These are phyloP conservation scores for Botrytis galanthina DNA, from an alignment of 2,329 filamentous ascomycete genomes.

Conservation along the genomic window DNA sequence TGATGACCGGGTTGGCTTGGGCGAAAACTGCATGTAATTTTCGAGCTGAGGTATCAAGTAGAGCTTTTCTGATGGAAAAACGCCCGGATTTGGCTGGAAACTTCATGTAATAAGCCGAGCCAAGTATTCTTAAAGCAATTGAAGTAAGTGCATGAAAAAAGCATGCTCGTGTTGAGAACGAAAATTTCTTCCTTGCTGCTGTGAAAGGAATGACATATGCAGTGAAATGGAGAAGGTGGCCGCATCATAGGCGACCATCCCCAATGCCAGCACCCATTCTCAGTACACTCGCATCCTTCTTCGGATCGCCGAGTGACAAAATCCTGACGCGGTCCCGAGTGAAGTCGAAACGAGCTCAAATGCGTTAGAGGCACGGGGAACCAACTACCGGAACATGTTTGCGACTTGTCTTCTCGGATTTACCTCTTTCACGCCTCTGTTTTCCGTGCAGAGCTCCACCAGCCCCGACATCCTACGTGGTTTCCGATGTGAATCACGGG, in stretches of 20 bases:
- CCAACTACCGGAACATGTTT: background rate
- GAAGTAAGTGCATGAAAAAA: background rate
- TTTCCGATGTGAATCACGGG: slow-evolving; percentile 9
- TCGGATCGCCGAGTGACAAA: background rate
- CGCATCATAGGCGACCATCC: background rate
- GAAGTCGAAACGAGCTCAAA: background rate
- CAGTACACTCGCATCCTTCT: background rate
- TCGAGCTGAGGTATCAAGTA: background rate
- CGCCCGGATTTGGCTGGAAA: background rate
- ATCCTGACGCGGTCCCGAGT: background rate
- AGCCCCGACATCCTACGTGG: background rate
- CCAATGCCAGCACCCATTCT: background rate
- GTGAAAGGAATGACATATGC: slow-evolving; percentile 12
- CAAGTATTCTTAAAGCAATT: too few relatives aligned
- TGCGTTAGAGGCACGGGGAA: background rate
- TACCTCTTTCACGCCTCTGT: background rate
- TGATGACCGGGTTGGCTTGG: slow-evolving; percentile 3
- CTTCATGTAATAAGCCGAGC: background rate
- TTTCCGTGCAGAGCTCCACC: slow-evolving; percentile 6
- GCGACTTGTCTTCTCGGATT: background rate
- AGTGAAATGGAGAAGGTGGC: slow-evolving; percentile 11
- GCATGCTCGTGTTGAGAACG: background rate
- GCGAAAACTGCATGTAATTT: background rate
- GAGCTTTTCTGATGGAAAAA: background rate
- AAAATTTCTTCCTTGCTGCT: slow-evolving; percentile 9